These are phyloP conservation scores for Stephanodiscus triporus DNA, from an alignment of 108 stramenopile species.

Conservation along the genomic window DNA sequence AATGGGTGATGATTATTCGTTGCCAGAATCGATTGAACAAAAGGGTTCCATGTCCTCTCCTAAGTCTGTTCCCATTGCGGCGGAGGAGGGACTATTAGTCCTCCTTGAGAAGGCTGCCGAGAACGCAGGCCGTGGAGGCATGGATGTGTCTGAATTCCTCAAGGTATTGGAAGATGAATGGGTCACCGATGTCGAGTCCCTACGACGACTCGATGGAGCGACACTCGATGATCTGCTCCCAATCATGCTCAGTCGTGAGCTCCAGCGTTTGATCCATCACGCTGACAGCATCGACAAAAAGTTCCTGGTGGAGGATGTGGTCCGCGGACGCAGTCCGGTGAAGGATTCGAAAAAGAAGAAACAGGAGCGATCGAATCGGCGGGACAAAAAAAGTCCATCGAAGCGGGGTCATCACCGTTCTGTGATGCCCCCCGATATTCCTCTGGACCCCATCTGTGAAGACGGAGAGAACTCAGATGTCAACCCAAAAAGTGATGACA, in stretches of 20 bases:
- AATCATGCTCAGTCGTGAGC: slow-evolving; percentile 47
- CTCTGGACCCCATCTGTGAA: slow-evolving; percentile 30
- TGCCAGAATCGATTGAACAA: no score
- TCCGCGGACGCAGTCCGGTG: slow-evolving; percentile 16
- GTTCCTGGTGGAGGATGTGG: slow-evolving; percentile 31
- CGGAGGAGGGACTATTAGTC: slow-evolving; percentile 29
- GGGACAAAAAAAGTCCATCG: slow-evolving; percentile 11
- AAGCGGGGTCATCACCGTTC: slow-evolving; percentile 1
- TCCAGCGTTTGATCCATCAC: slow-evolving; percentile 41
- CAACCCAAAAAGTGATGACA: background rate
- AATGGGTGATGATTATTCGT: slow-evolving; percentile 16
- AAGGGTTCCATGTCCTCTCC: background rate
- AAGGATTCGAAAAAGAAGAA: slow-evolving; percentile 27
- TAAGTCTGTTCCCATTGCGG: slow-evolving; percentile 12
- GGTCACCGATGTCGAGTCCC: slow-evolving; percentile 53
- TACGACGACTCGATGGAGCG: slow-evolving; percentile 44
- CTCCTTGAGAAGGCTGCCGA: slow-evolving; percentile 51
- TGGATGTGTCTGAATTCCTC: slow-evolving; percentile 39
- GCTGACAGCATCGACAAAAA: slow-evolving; percentile 45
- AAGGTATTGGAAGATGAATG: slow-evolving; percentile 48
- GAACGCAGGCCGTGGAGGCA: slow-evolving; percentile 43
- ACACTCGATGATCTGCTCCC: slow-evolving; percentile 45
- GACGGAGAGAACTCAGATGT: slow-evolving; percentile 8
- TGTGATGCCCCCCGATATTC: background rate
- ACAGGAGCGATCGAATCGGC: slow-evolving; percentile 34